A percentile compares a stretch with the other conserved stretches of the same genome.
These are phyloP conservation scores for Fraxinus americana DNA, from an alignment of 257 asterid species.

Conservation along the genomic window DNA sequence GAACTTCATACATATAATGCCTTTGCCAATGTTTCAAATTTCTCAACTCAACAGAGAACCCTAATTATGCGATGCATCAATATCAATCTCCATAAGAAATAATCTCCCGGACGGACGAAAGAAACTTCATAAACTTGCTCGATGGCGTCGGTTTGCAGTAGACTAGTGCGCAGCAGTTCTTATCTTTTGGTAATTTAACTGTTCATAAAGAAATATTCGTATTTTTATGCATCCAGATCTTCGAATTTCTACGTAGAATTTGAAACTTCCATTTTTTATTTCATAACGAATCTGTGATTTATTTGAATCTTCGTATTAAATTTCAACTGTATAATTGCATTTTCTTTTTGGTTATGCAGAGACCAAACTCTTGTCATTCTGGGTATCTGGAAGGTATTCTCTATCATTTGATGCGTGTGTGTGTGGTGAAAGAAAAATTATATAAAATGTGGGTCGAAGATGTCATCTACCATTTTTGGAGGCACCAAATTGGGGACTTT, in stretches of 20 bases:
- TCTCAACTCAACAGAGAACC: constrained; percentile 10
- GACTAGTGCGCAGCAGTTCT: constrained; percentile 43
- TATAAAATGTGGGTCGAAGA: neutral
- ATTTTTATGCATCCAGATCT: neutral
- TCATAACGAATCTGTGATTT: neutral
- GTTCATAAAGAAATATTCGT: neutral
- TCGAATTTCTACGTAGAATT: neutral
- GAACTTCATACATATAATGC: neutral
- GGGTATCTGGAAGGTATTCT: constrained; percentile 50
- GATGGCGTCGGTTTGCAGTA: constrained; percentile 52
- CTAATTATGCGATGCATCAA: constrained; percentile 24
- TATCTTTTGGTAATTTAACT: constrained; percentile 40
- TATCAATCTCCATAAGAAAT: neutral
- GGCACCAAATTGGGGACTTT: neutral
- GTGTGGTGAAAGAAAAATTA: constrained; percentile 5
- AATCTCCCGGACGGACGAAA: neutral
- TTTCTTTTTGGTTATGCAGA: constrained; percentile 45
- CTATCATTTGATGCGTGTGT: neutral
- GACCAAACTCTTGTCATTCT: constrained; percentile 29
- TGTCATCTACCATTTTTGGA: constrained; percentile 11
- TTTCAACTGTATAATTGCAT: neutral
- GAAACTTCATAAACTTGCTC: neutral
- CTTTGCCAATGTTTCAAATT: constrained; percentile 3
- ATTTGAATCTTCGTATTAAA: neutral
- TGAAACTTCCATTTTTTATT: constrained; percentile 1